Conservation (phyloP, 129 eudicot species). For the Flaveria brownii region DNA sequence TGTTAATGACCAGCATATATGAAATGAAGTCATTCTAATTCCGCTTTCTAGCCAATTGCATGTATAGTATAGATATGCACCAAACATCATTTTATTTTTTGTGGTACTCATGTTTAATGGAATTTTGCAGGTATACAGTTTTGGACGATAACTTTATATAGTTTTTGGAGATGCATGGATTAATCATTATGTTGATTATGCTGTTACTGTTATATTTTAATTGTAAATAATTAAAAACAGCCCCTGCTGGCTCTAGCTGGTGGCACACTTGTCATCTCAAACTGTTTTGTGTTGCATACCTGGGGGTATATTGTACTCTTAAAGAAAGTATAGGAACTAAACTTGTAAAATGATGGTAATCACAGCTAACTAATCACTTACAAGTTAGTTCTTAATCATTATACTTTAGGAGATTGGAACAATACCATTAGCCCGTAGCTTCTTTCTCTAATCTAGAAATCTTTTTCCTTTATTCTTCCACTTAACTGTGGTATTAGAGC, state of each 20-base stretch:
- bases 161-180: constrained; percentile 7
- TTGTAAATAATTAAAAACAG: neutral
- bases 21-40: neutral
- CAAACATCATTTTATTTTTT: neutral
- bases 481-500: too few species aligned
- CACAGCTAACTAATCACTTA: too few species aligned
- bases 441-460: too few species aligned
- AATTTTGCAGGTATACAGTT: constrained; percentile 33
- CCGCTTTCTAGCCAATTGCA: neutral
- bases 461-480: too few species aligned
- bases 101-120: neutral
- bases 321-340: too few species aligned
- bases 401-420: too few species aligned
- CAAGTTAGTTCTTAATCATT: too few species aligned
- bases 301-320: too few species aligned
- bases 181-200: neutral
- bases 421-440: too few species aligned
- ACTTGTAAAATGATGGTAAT: too few species aligned
- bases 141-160: constrained; percentile 32
- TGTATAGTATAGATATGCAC: neutral
- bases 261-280: neutral
- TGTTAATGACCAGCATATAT: neutral
- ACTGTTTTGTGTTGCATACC: too few species aligned
- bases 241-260: neutral
- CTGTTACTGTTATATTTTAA: neutral